Evolutionary conservation across 179 eudicot species (phyloP).

Genomic region (Heliamphora pulchella): DNA sequence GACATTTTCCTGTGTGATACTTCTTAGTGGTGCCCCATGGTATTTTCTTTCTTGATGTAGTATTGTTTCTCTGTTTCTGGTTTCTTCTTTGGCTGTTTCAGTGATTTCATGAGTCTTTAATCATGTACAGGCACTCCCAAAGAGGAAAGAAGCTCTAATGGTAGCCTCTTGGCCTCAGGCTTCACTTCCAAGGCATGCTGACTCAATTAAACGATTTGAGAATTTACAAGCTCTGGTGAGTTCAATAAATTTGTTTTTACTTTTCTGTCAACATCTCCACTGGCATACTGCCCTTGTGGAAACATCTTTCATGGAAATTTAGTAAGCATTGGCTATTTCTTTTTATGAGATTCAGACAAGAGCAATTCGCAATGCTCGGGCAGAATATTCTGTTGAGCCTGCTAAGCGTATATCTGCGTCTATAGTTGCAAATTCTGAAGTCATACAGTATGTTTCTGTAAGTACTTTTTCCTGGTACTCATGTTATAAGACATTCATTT

Average conservation of each 20-base stretch:
- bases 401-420: constrained; percentile 85
- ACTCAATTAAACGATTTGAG: constrained; percentile 68
- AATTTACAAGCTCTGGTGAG: constrained; percentile 89
- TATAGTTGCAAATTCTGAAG: constrained; percentile 81
- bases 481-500: not conserved
- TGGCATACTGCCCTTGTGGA: not conserved
- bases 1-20: no score
- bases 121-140: constrained; percentile 65
- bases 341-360: constrained; percentile 46
- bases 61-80: not conserved
- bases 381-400: constrained; percentile 95
- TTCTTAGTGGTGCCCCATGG: not conserved
- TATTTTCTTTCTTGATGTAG: not conserved
- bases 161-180: constrained; percentile 79
- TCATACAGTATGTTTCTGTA: constrained; percentile 75
- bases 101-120: not conserved
- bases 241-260: constrained; percentile 8
- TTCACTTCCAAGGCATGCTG: constrained; percentile 63
- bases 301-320: constrained; percentile 5
- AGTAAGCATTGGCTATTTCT: constrained; percentile 1
- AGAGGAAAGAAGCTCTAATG: constrained; percentile 67
- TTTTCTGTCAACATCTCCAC: not conserved
- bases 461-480: constrained; percentile 26
- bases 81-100: not conserved
- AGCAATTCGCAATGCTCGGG: constrained; percentile 91